Evolutionary conservation across 73 alveolate genomes (phyloP).

Genomic region (Paramecium sexaurelia): DNA sequence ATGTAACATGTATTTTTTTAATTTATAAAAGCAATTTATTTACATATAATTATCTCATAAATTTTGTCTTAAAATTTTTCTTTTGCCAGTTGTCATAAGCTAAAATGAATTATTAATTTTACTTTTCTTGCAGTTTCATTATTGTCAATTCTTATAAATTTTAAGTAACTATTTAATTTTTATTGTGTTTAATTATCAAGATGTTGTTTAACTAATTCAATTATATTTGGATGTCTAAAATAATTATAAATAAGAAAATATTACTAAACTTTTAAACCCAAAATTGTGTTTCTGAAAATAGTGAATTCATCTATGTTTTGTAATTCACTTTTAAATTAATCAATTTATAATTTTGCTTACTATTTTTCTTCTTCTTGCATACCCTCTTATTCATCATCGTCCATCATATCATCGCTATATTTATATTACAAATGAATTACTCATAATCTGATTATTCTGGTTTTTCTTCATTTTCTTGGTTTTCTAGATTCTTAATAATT

Average conservation of each 20-base stretch:
- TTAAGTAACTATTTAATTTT: not conserved
- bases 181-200: not conserved
- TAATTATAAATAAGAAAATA: not conserved
- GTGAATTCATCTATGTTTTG: not conserved
- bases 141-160: not conserved
- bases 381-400: not conserved
- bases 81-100: not conserved
- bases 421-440: not conserved
- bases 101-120: not conserved
- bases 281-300: not conserved
- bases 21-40: not conserved
- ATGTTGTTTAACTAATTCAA: not conserved
- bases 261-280: not conserved
- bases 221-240: not conserved
- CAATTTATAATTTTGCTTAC: conserved; percentile 2
- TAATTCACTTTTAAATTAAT: not conserved
- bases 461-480: not conserved
- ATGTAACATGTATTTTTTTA: not conserved
- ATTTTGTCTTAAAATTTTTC: not conserved
- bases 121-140: not conserved
- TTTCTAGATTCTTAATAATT: not conserved
- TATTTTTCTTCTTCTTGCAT: not conserved
- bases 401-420: not conserved
- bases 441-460: not conserved
- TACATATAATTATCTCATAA: not conserved